A percentile compares a stretch with the other conserved stretches of the same genome.
Conservation (phyloP, 2,329 filamentous ascomycete genomes). For the Alternaria solani region DNA sequence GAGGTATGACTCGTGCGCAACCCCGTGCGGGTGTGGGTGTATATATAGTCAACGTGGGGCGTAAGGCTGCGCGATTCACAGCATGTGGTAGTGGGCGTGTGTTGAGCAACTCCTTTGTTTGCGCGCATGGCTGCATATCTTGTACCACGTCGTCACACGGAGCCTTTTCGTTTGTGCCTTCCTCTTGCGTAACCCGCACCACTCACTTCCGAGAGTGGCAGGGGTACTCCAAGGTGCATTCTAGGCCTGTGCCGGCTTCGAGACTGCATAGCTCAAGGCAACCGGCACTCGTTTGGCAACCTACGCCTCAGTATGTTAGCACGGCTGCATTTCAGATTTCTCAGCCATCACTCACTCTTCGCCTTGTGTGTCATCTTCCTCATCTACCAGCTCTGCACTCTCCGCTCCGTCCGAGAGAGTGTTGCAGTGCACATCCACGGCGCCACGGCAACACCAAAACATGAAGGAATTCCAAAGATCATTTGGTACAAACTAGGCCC, state of each 20-base stretch:
- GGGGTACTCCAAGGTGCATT: background rate
- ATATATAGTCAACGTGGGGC: background rate
- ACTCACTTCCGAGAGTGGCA: background rate
- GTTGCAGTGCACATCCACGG: background rate
- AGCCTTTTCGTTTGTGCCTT: background rate
- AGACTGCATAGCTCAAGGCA: background rate
- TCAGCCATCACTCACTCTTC: constrained; percentile 4
- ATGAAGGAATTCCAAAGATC: constrained; percentile 39
- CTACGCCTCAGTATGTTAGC: background rate
- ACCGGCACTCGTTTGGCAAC: background rate
- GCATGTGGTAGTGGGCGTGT: background rate
- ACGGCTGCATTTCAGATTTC: background rate
- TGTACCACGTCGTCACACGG: background rate
- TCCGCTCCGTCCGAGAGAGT: background rate
- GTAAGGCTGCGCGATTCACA: background rate
- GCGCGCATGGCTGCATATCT: background rate
- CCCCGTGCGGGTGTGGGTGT: background rate
- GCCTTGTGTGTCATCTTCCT: background rate
- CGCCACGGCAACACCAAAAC: background rate
- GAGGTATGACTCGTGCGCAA: background rate
- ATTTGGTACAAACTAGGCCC: constrained; percentile 54
- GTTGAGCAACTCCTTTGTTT: background rate
- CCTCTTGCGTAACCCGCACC: background rate
- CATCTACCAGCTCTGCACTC: constrained; percentile 4
- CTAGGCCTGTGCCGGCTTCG: background rate